Evolutionary conservation across 768 basidiomycete species (phyloP).

Genomic region (Tephrocybe sp.): DNA sequence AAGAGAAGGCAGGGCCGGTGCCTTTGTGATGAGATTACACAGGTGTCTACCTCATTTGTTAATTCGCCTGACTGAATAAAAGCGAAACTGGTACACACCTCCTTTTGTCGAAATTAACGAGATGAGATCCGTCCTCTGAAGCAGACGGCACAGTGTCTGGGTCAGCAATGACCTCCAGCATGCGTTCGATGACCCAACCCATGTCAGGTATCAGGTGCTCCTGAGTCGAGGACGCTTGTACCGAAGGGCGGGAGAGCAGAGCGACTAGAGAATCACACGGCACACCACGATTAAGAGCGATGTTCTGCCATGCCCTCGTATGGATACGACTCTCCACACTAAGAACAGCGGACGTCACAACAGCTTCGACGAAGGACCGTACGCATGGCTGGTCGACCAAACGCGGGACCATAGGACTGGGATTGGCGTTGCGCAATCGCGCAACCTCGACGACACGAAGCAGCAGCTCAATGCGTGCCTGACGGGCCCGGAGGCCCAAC

Average conservation of each 20-base stretch:
- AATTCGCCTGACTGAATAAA: constrained; percentile 12
- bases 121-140: constrained; percentile 48
- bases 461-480: constrained; percentile 70
- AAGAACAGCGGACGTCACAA: constrained; percentile 70
- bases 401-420: constrained; percentile 28
- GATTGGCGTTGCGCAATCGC: constrained; percentile 54
- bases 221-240: constrained; percentile 40
- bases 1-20: constrained; percentile 40
- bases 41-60: constrained; percentile 47
- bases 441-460: constrained; percentile 74
- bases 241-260: constrained; percentile 50
- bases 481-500: constrained; percentile 60
- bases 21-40: constrained; percentile 59
- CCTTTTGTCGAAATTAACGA: constrained; percentile 83
- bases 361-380: constrained; percentile 79
- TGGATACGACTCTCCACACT: constrained; percentile 81
- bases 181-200: constrained; percentile 80
- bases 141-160: constrained; percentile 64
- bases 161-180: constrained; percentile 74
- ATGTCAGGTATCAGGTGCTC: constrained; percentile 69
- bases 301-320: constrained; percentile 72
- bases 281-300: constrained; percentile 60
- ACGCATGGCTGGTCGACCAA: constrained; percentile 59
- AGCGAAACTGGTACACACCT: constrained; percentile 42
- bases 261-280: constrained; percentile 59